Conservation (phyloP, 2,329 filamentous ascomycete species). For the Fusarium citri region DNA sequence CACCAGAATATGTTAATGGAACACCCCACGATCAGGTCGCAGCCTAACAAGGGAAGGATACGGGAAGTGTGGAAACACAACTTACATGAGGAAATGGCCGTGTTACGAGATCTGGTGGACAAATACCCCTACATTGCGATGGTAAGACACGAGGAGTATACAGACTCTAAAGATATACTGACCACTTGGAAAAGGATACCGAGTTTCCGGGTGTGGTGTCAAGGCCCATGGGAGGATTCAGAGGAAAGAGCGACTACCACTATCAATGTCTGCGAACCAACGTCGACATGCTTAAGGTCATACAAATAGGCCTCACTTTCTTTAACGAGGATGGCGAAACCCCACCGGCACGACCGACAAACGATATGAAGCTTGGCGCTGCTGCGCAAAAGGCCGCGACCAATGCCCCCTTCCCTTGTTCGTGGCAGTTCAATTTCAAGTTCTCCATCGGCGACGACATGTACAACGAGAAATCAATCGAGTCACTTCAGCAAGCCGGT, state of each 20-base stretch:
- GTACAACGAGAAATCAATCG: conserved; percentile 96
- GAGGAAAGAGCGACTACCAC: conserved; percentile 96
- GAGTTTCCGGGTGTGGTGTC: conserved; percentile 99
- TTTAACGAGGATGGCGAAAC: conserved; percentile 92
- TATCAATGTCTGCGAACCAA: conserved; percentile 98
- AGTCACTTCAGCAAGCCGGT: conserved; percentile 89
- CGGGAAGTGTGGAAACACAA: conserved; percentile 97
- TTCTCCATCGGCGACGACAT: conserved; percentile 96
- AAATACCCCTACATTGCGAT: conserved; percentile 97
- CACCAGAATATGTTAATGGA: conserved; percentile 57
- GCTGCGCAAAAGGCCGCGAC: conserved; percentile 55
- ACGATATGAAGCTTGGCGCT: conserved; percentile 54
- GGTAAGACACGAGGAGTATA: conserved; percentile 67
- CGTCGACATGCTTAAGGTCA: conserved; percentile 96
- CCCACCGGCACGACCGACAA: conserved; percentile 74
- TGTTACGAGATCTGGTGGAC: conserved; percentile 84
- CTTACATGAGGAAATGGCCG: conserved; percentile 88
- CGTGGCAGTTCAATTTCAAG: conserved; percentile 99
- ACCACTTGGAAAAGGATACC: conserved; percentile 75
- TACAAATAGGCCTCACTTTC: conserved; percentile 93
- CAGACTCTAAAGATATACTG: conserved; percentile 17
- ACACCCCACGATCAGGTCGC: conserved; percentile 55
- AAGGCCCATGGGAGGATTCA: conserved; percentile 92
- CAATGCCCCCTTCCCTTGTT: conserved; percentile 76
- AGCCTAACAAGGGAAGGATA: conserved; percentile 84